Base-by-base conservation (phyloP, 2,329 filamentous ascomycete species). In the Pseudogymnoascus sp. region DNA sequence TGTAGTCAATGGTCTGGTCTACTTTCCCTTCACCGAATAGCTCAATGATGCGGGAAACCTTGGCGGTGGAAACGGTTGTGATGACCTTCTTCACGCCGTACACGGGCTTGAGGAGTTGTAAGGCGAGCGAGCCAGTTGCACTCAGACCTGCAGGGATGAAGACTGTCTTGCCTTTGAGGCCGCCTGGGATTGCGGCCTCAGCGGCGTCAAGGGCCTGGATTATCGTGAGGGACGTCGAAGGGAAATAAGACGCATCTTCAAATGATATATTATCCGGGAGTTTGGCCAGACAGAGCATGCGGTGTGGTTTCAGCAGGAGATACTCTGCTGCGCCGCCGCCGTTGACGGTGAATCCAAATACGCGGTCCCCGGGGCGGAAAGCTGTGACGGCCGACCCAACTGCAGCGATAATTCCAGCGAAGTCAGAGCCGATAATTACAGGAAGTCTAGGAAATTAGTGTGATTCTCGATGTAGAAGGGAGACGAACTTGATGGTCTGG, bases 401-500 rank as follows among this genome's bases (percentile, higher is more conserved):
- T 2, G 73, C 73, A 0, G 69, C 66, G 8, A 80, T 73, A 1
- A 69, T 70, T 23, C 78, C 78, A 1, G 75, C 71, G 43, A 72
- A 69, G 64, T 80, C 78, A 63, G 76, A 77, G 35, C 78, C 78
- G 33, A 80, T 73, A 60, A 74, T 74, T 49, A 75, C 78, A 0
- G 78, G 78, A 49, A 79, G 78, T 11, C 74, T 75, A 58, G 60
- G 23, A 7, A 55, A 12, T 3, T 21, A 55, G 37, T 43, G 40
- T 5, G 18, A 3, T 21, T 23, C 11, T 43, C 66, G 16, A 75
- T 72, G 6, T 69, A 71, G 62, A 72, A 86, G 73, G 72, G 85
- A 78, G 61, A 81, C 81, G 4, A 82, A 81, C 61, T 79, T 79
- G 63, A 86, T 72, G 55, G 78, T 75, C 64, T 78, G 65, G 62